Evolutionary conservation across 163 green algal species (phyloP).

Genomic region (Chlamydomonas reinhardtii): DNA sequence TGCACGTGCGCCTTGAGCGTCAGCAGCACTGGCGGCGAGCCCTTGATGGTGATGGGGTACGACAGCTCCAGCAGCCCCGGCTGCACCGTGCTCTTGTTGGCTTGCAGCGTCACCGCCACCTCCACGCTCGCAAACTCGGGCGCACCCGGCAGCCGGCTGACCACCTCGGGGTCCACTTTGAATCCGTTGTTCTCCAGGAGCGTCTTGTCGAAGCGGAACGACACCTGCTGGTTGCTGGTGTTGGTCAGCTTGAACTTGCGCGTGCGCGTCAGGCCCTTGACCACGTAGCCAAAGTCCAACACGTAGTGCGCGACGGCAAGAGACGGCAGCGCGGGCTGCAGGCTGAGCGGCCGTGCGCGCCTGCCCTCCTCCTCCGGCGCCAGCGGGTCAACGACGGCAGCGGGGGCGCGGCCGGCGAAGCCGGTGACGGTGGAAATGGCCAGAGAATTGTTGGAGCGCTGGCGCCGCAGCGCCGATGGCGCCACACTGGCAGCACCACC

Average conservation of each 20-base stretch:
- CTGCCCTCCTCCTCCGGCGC: slow-evolving; percentile 7
- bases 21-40: slow-evolving; percentile 74
- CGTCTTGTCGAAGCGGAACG: slow-evolving; percentile 74
- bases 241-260: slow-evolving; percentile 83
- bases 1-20: slow-evolving; percentile 65
- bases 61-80: slow-evolving; percentile 64
- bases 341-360: neutral
- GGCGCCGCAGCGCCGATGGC: neutral
- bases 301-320: slow-evolving; percentile 76
- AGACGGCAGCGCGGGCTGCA: slow-evolving; percentile 46
- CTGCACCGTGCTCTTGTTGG: slow-evolving; percentile 54
- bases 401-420: too few species aligned
- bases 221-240: slow-evolving; percentile 67
- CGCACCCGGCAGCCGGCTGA: slow-evolving; percentile 72
- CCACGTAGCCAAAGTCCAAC: slow-evolving; percentile 84
- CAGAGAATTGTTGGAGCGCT: neutral
- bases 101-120: slow-evolving; percentile 69
- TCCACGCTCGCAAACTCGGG: slow-evolving; percentile 69
- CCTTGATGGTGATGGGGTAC: slow-evolving; percentile 75
- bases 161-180: slow-evolving; percentile 75
- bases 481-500: neutral
- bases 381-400: neutral
- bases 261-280: slow-evolving; percentile 70
- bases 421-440: neutral
- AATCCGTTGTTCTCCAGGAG: slow-evolving; percentile 75